Evolutionary conservation across 805 yeast species (phyloP).

Genomic region (Ogataea parapolymorpha): DNA sequence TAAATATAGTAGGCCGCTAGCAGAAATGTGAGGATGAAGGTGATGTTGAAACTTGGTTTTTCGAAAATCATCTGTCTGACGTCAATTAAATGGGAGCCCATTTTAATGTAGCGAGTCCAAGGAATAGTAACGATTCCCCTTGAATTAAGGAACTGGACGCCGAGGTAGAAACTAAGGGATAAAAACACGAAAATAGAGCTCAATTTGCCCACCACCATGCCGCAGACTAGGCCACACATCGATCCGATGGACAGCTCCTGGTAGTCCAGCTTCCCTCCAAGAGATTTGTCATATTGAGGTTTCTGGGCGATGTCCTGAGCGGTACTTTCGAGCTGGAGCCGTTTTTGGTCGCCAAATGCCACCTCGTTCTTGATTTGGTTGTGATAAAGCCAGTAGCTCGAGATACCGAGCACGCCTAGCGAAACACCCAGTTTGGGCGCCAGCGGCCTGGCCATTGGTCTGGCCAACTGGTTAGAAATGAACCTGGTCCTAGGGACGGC

Average conservation of each 20-base stretch:
- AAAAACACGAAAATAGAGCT: constrained; percentile 50
- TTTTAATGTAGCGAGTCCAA: constrained; percentile 34
- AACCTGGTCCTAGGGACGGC: background rate
- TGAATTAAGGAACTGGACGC: constrained; percentile 52
- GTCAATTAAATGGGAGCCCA: constrained; percentile 42
- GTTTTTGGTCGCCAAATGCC: constrained; percentile 11
- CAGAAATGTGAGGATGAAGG: constrained; percentile 51
- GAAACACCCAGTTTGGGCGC: constrained; percentile 14
- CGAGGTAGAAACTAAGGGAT: constrained; percentile 42
- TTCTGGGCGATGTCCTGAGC: constrained; percentile 12
- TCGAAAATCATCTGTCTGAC: constrained; percentile 50
- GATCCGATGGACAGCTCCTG: constrained; percentile 64
- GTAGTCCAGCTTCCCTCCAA: constrained; percentile 52
- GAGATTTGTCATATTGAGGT: constrained; percentile 33
- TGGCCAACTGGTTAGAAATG: background rate
- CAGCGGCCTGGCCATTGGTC: background rate
- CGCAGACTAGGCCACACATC: constrained; percentile 55
- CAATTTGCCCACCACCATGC: constrained; percentile 59
- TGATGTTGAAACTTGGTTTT: constrained; percentile 58
- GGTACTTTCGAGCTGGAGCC: constrained; percentile 10
- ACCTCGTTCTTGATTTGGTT: constrained; percentile 23
- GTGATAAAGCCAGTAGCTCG: constrained; percentile 16
- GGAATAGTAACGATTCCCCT: constrained; percentile 49
- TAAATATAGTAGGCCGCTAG: constrained; percentile 54
- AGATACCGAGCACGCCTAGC: constrained; percentile 23